phyloP scores from a whole-genome alignment of 106 monocot genomes.

The Allium cepa region DNA sequence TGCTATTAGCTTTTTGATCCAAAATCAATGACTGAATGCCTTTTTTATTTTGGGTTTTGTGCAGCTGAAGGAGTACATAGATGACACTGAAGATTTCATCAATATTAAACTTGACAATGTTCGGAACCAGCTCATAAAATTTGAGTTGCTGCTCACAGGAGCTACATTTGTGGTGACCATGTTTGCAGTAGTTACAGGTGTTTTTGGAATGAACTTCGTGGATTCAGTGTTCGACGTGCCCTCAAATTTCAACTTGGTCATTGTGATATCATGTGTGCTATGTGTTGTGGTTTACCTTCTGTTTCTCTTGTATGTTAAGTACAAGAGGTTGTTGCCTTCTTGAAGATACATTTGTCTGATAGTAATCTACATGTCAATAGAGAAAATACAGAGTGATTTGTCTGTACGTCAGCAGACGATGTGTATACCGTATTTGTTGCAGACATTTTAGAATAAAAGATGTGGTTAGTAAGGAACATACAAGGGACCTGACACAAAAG shows the following conservation, averaged over 20 bases:
- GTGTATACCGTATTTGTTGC: too few relatives aligned
- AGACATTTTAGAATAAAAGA: too few relatives aligned
- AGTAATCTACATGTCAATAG: too few relatives aligned
- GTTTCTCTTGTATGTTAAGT: conserved; percentile 27
- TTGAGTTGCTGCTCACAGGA: conserved; percentile 33
- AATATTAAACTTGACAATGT: conserved; percentile 42
- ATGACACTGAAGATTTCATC: conserved; percentile 65
- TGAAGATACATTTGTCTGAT: conserved; percentile 2
- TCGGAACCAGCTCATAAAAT: conserved; percentile 36
- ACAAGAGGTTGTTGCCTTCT: conserved; percentile 21
- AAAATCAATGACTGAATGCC: not conserved
- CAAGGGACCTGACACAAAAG: too few relatives aligned
- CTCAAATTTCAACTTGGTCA: conserved; percentile 22
- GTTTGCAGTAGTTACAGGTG: conserved; percentile 38
- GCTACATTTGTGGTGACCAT: conserved; percentile 42
- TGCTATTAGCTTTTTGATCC: not conserved
- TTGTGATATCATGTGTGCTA: conserved; percentile 10
- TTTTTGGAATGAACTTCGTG: conserved; percentile 42
- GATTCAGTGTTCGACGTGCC: not conserved
- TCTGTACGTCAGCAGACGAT: too few relatives aligned
- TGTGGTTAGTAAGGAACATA: too few relatives aligned
- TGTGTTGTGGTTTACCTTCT: conserved; percentile 14
- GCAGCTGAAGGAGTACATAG: conserved; percentile 56
- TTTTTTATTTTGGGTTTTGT: not conserved
- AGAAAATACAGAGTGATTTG: too few relatives aligned